Base-by-base conservation (phyloP, 768 basidiomycete genomes). In the Stropharia rugosoannulata region DNA sequence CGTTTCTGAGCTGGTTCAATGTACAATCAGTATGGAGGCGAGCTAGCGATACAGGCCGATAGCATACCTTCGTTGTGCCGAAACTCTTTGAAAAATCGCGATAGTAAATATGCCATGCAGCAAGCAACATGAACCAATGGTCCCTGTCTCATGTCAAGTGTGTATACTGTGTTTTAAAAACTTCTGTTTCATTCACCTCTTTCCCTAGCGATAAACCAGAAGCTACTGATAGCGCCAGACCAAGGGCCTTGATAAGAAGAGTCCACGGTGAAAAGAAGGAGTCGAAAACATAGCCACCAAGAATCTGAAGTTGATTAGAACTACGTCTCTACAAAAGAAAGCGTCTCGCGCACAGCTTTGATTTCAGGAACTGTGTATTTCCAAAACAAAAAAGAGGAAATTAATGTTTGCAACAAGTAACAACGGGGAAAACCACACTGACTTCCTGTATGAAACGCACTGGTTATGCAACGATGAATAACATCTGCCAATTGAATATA, bases 191-290 rank as follows among this genome's bases (percentile, higher is more conserved):
- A 59, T 51, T 29, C 35, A 85, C 90, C 76, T 93, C 92, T 73
- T 93, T 93, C 18, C 91, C 91, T 22, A 95, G 73, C 1, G 89
- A 91, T 15, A 95, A 75, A 0, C 93, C 93, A 4, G 90, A 93
- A 0, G 90, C 92, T 12, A 95, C 93, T 1, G 90, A 80, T 4
- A 96, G 80, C 1, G 91, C 89, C 41, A 95, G 76, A 12, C 93
- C 93, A 32, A 94, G 71, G 0, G 86, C 82, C 67, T 96, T 96
- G 62, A 92, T 92, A 46, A 93, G 74, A 25, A 96, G 77, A 0
- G 90, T 93, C 87, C 91, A 92, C 1, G 85, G 83, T 8, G 89
- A 84, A n/a, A 96, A 78, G 69, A 93, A 94, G 1, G 87, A 82
- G 62, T 93, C 90, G 41, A 96, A 84, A 6, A 94, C 91, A 64